Percentiles rank a stretch among this genome's conserved stretches.
phyloP scores from a whole-genome alignment of 441 rosid species.

The Brassica balearica region DNA sequence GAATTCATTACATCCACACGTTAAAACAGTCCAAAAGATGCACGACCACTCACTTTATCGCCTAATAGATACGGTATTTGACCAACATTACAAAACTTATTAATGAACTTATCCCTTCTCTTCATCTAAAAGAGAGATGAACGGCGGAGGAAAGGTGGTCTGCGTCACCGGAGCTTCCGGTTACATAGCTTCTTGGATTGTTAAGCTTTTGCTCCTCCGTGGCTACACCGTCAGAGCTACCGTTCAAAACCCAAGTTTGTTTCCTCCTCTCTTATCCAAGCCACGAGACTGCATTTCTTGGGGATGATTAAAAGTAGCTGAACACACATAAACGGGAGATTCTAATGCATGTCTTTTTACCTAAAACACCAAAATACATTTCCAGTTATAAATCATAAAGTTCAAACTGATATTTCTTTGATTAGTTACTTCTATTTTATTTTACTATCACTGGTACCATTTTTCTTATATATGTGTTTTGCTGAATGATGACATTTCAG shows the following conservation, averaged over 20 bases:
- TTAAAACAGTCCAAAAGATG: not conserved
- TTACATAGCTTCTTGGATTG: conserved; percentile 72
- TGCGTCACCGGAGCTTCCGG: conserved; percentile 81
- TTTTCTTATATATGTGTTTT: not conserved
- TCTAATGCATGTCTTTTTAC: not conserved
- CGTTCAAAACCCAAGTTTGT: conserved; percentile 63
- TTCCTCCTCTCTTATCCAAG: not conserved
- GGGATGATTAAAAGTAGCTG: too few species aligned
- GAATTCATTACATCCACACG: not conserved
- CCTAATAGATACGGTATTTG: not conserved
- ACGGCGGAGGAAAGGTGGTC: conserved; percentile 49
- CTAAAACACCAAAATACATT: not conserved
- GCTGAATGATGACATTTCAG: not conserved
- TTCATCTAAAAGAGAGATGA: conserved; percentile 26
- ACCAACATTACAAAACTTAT: not conserved
- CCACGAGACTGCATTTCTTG: too few species aligned
- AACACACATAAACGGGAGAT: too few species aligned
- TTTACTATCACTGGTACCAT: not conserved
- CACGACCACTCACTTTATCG: not conserved
- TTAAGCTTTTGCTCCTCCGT: conserved; percentile 60
- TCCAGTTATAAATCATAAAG: not conserved
- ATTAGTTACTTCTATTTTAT: not conserved
- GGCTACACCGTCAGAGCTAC: conserved; percentile 70
- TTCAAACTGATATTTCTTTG: not conserved
- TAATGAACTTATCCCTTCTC: not conserved